Evolutionary conservation across 2,329 filamentous ascomycete species (phyloP).

Genomic region (Aspergillus ibericus): DNA sequence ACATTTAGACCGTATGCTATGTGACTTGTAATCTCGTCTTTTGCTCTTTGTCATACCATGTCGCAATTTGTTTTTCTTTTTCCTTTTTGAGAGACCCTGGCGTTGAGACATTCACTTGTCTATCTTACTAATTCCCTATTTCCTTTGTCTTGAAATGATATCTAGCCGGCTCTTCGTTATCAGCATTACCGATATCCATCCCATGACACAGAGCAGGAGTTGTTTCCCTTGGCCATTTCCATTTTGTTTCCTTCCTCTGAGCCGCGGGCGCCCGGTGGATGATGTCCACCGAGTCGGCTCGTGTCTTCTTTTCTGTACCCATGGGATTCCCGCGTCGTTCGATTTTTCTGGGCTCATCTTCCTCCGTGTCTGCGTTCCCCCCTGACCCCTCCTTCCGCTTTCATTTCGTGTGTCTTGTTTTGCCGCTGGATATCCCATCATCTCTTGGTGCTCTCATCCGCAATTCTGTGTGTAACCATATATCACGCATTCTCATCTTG

Average conservation of each 20-base stretch:
- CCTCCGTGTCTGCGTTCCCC: conserved; percentile 11
- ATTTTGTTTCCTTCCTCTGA: conserved; percentile 19
- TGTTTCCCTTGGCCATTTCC: conserved; percentile 17
- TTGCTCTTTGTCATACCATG: conserved; percentile 27
- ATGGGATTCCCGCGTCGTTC: conserved; percentile 17
- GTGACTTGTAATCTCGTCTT: conserved; percentile 31
- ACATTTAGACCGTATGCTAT: conserved; percentile 35
- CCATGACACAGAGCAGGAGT: conserved; percentile 28
- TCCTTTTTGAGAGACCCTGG: conserved; percentile 33
- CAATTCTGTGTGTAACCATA: conserved; percentile 36
- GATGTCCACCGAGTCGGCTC: conserved; percentile 5
- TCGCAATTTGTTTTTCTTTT: conserved; percentile 30
- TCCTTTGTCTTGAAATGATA: conserved; percentile 29
- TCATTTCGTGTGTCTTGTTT: conserved; percentile 24
- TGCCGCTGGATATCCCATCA: conserved; percentile 42
- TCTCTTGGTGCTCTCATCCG: conserved; percentile 31
- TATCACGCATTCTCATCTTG: conserved; percentile 29
- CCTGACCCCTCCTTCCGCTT: conserved; percentile 18
- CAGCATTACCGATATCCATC: conserved; percentile 27
- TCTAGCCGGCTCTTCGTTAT: conserved; percentile 29
- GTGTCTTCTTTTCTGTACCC: conserved; percentile 10
- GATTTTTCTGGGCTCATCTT: conserved; percentile 16
- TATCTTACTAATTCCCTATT: conserved; percentile 26
- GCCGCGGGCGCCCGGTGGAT: conserved; percentile 15
- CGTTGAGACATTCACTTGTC: conserved; percentile 35